Percentiles rank a stretch among this genome's conserved stretches.
Evolutionary conservation across 495 filamentous ascomycete genomes (phyloP).

Genomic region (Penicillium mononematosum): DNA sequence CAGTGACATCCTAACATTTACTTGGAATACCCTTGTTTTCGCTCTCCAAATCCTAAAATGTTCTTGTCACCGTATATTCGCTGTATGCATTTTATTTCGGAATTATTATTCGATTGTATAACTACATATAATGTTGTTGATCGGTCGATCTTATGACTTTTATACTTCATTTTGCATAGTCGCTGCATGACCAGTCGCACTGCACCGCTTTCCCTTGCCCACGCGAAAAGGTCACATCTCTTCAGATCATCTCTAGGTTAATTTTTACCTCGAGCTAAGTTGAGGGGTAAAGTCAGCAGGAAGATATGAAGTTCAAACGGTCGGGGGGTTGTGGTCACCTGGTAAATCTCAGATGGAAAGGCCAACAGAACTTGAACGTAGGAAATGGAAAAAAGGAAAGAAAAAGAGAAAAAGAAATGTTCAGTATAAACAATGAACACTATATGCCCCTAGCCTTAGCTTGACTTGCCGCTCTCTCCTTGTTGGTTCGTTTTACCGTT

Average conservation of each 20-base stretch:
- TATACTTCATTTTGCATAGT: not conserved
- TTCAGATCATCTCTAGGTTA: not conserved
- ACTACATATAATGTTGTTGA: too few relatives aligned
- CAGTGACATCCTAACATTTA: too few relatives aligned
- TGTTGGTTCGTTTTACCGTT: not conserved
- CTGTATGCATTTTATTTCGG: not conserved
- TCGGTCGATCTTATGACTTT: not conserved
- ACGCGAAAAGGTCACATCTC: not conserved
- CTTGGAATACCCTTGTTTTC: not conserved
- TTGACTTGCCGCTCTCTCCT: not conserved
- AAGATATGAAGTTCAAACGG: not conserved
- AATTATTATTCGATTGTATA: too few relatives aligned
- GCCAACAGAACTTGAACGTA: not conserved
- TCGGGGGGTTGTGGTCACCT: not conserved
- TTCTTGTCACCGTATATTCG: not conserved
- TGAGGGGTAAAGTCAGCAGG: slow-evolving; percentile 1
- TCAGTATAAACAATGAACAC: not conserved
- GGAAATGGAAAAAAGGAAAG: not conserved
- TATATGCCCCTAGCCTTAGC: not conserved
- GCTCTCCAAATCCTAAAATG: not conserved
- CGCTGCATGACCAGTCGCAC: not conserved
- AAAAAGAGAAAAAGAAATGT: not conserved
- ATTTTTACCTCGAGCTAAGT: not conserved
- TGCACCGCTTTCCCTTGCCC: not conserved
- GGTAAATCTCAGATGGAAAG: not conserved